phyloP scores from a whole-genome alignment of 1,139 yeast genomes.

The Candida sanyaensis region DNA sequence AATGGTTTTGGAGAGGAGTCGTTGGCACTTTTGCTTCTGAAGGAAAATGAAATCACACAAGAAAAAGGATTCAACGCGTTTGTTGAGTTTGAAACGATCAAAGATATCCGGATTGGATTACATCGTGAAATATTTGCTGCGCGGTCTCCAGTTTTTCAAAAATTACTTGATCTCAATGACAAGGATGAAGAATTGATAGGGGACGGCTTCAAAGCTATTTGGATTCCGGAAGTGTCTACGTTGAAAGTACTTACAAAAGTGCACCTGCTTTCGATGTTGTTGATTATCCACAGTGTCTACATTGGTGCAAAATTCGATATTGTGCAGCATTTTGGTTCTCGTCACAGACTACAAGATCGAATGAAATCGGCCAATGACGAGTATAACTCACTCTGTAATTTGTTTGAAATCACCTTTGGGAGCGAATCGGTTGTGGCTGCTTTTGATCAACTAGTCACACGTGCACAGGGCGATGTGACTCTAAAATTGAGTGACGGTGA shows the following conservation, averaged over 20 bases:
- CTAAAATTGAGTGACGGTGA: slow-evolving; percentile 43
- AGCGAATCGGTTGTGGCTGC: slow-evolving; percentile 2
- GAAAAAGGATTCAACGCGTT: slow-evolving; percentile 26
- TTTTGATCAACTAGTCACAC: slow-evolving; percentile 17
- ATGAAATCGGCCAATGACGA: slow-evolving; percentile 12
- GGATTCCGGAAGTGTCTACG: slow-evolving; percentile 17
- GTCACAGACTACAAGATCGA: slow-evolving; percentile 10
- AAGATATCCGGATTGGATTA: slow-evolving; percentile 26
- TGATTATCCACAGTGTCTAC: slow-evolving; percentile 37
- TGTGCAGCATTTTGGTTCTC: slow-evolving; percentile 11
- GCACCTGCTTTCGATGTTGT: slow-evolving; percentile 27
- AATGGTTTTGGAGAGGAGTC: slow-evolving; percentile 17
- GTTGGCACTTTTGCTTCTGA: slow-evolving; percentile 11
- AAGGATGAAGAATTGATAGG: slow-evolving; percentile 17
- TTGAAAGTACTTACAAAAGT: slow-evolving; percentile 20
- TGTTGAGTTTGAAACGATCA: slow-evolving; percentile 20
- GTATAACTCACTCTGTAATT: slow-evolving; percentile 10
- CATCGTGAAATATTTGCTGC: slow-evolving; percentile 30
- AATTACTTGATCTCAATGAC: slow-evolving; percentile 20
- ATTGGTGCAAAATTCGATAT: slow-evolving; percentile 25
- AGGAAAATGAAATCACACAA: slow-evolving; percentile 5
- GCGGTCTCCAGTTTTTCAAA: slow-evolving; percentile 30
- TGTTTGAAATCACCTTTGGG: slow-evolving; percentile 9
- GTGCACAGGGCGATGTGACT: slow-evolving; percentile 24
- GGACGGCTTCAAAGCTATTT: slow-evolving; percentile 25